Evolutionary conservation across 2,329 filamentous ascomycete genomes (phyloP).

Genomic region (Diaporthe vaccinii): DNA sequence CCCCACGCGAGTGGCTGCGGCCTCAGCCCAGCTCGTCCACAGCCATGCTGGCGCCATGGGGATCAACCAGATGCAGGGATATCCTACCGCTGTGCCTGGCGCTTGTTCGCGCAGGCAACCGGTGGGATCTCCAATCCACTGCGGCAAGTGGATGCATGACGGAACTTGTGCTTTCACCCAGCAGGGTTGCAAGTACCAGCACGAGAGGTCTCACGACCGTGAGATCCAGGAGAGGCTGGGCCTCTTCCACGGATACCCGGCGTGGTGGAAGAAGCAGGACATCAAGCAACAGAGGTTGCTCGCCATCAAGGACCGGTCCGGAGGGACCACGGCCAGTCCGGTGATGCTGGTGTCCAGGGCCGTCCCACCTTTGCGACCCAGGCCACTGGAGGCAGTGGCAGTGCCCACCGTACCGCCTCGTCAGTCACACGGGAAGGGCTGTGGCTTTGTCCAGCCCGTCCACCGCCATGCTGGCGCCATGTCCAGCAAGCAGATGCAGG

Average conservation of each 20-base stretch:
- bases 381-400: not conserved
- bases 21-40: not conserved
- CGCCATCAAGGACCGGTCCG: too few species aligned
- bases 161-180: slow-evolving; percentile 88
- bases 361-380: not conserved
- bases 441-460: too few species aligned
- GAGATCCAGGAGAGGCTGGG: slow-evolving; percentile 41
- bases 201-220: not conserved
- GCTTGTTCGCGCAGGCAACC: too few species aligned
- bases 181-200: slow-evolving; percentile 87
- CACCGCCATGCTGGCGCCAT: not conserved
- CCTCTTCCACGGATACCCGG: slow-evolving; percentile 44
- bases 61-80: not conserved
- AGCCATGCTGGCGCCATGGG: not conserved
- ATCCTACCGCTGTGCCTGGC: not conserved
- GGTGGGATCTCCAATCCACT: slow-evolving; percentile 71
- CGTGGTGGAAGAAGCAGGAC: slow-evolving; percentile 70
- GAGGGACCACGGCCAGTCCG: too few species aligned
- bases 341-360: not conserved
- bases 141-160: slow-evolving; percentile 90
- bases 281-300: slow-evolving; percentile 52
- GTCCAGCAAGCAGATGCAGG: not conserved
- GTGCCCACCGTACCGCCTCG: not conserved
- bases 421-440: too few species aligned
- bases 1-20: not conserved